Conservation (phyloP, 2,329 filamentous ascomycete genomes). For the Parastagonospora nodorum region DNA sequence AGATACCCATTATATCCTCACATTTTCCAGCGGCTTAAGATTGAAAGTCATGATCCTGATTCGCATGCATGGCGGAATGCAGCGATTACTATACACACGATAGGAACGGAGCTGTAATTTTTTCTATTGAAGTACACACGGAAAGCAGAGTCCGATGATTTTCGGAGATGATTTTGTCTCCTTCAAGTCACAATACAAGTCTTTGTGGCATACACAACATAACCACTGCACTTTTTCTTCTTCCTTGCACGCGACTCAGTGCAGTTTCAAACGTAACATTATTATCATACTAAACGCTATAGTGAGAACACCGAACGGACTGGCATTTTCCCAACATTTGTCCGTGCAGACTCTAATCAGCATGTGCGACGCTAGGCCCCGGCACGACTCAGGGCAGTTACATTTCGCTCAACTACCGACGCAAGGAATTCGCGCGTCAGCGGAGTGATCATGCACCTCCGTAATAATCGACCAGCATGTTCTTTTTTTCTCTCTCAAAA, state of each 20-base stretch:
- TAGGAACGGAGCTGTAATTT: constrained; percentile 20
- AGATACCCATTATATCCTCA: constrained; percentile 46
- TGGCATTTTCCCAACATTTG: not conserved
- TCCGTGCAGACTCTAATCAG: not conserved
- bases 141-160: not conserved
- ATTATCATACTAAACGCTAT: not conserved
- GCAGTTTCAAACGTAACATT: not conserved
- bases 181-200: constrained; percentile 15
- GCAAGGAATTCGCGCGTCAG: not conserved
- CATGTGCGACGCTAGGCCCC: not conserved
- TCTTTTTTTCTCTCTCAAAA: not conserved
- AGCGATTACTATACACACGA: constrained; percentile 19
- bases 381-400: not conserved
- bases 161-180: constrained; percentile 1
- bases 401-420: not conserved
- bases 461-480: not conserved
- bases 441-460: not conserved
- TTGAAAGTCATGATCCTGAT: constrained; percentile 28
- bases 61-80: constrained; percentile 21
- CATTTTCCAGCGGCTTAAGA: constrained; percentile 28
- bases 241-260: not conserved
- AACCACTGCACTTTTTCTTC: not conserved
- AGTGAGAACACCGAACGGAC: not conserved
- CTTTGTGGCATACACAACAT: not conserved
- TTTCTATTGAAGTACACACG: constrained; percentile 16